Evolutionary conservation across 169 alveolate genomes (phyloP), one percentile per base, ranked within the genome.

Genomic region (Eimeria tenella): DNA sequence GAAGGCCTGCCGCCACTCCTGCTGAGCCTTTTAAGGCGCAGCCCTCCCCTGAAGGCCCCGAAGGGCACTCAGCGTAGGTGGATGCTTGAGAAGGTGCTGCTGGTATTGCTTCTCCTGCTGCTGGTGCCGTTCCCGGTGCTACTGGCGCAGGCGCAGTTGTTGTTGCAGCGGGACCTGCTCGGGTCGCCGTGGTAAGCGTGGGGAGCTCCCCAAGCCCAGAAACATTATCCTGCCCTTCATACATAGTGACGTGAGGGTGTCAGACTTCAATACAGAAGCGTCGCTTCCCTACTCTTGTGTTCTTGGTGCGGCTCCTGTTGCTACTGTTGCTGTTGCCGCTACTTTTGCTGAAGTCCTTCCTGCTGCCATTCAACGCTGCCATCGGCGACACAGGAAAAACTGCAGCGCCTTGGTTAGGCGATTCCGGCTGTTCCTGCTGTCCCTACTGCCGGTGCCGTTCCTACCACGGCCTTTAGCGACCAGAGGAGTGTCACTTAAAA

Each of bases 41-140:
- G 42, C 42, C 42, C 42, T 31, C 68, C 68, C 19, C 19, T 11
- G 68, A 17, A 58, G 68, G 19, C 21, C 21, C 21, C 11, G 68
- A 58, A 58, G 11, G 68, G 19, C 1, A 10, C 21, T 58, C 68
- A 0, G 68, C 11, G 68, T 58, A 68, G 11, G 77, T 23, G 9
- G 77, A 68, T 10, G 77, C 11, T 17, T 68, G 13, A 68, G 77
- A 68, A 23, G 77, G 3, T n/a, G n/a, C 79, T n/a, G 79, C 42
- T 68, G 42, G 60, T 5, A 7, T 9, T 49, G 68, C 62, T 77
- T 58, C 87, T 75, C 63, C 86, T 77, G 68, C 87, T 77, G 87
- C 65, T 50, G 87, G 19, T 50, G 87, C 87, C 9, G 42, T 49
- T 77, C 2, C 87, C 15, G 68, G 42, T 77, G 68, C 87, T 23